Conservation (phyloP, 805 yeast genomes). For the Candida sakaeoensis region DNA sequence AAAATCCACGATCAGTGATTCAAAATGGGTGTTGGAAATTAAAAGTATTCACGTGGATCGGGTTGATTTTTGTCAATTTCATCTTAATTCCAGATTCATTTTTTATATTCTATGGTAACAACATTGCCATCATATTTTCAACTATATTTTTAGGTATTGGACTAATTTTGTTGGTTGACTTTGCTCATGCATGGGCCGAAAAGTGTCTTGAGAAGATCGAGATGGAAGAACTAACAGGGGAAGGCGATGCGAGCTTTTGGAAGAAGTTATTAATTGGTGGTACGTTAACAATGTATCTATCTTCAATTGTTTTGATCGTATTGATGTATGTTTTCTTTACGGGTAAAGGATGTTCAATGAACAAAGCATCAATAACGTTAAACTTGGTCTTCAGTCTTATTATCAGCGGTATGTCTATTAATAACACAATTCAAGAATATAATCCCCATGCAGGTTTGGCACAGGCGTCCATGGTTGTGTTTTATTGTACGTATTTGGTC, state of each 20-base stretch:
- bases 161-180: slow-evolving; percentile 83
- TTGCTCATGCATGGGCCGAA: slow-evolving; percentile 99
- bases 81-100: slow-evolving; percentile 77
- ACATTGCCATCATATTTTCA: slow-evolving; percentile 80
- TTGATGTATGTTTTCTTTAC: slow-evolving; percentile 84
- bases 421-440: slow-evolving; percentile 81
- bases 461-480: slow-evolving; percentile 92
- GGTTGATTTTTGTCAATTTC: slow-evolving; percentile 59
- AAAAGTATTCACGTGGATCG: slow-evolving; percentile 60
- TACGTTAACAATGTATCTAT: slow-evolving; percentile 78
- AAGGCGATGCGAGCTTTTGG: slow-evolving; percentile 64
- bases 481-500: slow-evolving; percentile 87
- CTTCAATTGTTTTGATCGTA: slow-evolving; percentile 66
- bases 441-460: slow-evolving; percentile 97
- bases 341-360: slow-evolving; percentile 77
- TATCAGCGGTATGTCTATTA: slow-evolving; percentile 68
- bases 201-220: slow-evolving; percentile 89
- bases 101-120: slow-evolving; percentile 87
- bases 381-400: slow-evolving; percentile 65
- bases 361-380: slow-evolving; percentile 78
- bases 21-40: slow-evolving; percentile 93
- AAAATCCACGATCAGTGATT: slow-evolving; percentile 71
- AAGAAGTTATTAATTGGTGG: slow-evolving; percentile 78
- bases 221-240: slow-evolving; percentile 56
- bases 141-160: slow-evolving; percentile 87